Evolutionary conservation across 306 rosid genomes (phyloP).

Genomic region (Lathyrus oleraceus): DNA sequence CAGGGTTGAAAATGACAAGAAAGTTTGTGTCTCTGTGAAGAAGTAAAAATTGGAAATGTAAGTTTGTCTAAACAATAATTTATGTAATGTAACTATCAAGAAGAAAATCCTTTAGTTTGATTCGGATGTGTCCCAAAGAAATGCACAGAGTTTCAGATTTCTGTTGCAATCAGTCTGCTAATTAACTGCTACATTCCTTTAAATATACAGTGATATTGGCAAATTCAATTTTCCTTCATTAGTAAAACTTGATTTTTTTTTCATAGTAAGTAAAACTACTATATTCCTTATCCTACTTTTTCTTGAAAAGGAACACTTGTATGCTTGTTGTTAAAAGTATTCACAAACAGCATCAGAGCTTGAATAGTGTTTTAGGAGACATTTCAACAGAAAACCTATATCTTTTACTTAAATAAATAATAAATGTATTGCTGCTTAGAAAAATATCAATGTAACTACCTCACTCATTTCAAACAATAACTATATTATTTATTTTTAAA

Average conservation of each 20-base stretch:
- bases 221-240: neutral
- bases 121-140: neutral
- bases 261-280: neutral
- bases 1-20: neutral
- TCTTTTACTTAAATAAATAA: too few relatives aligned
- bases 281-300: neutral
- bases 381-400: too few relatives aligned
- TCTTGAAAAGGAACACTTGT: constrained; percentile 8
- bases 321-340: neutral
- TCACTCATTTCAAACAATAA: too few relatives aligned
- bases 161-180: neutral
- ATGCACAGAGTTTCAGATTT: neutral
- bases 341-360: neutral
- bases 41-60: constrained; percentile 1
- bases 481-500: too few relatives aligned
- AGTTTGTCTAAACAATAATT: neutral
- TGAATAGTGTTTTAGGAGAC: too few relatives aligned
- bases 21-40: neutral
- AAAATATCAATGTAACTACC: too few relatives aligned
- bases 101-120: neutral
- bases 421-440: too few relatives aligned
- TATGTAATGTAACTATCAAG: neutral
- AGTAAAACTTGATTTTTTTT: neutral
- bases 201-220: neutral
- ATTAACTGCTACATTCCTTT: neutral